phyloP scores from a whole-genome alignment of 768 basidiomycete species.

The Coprinellus micaceus region DNA sequence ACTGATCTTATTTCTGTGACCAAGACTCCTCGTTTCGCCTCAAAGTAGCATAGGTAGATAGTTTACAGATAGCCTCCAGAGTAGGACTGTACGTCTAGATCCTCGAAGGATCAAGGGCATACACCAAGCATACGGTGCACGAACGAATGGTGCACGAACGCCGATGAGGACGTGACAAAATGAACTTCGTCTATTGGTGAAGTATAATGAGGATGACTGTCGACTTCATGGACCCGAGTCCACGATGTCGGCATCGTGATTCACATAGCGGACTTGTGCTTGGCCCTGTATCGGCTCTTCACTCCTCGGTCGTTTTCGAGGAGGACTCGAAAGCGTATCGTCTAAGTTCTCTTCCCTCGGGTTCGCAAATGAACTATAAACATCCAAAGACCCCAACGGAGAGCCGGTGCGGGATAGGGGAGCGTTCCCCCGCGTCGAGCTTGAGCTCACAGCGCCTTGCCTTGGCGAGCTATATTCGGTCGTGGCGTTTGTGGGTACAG shows the following conservation, averaged over 20 bases:
- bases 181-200: neutral
- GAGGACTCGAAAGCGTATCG: slow-evolving; percentile 3
- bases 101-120: no score
- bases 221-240: no score
- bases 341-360: neutral
- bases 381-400: neutral
- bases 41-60: no score
- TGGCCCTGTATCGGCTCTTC: slow-evolving; percentile 19
- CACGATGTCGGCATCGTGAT: no score
- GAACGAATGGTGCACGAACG: no score
- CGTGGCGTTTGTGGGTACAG: neutral
- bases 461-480: neutral
- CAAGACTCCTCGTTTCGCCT: no score
- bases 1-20: no score
- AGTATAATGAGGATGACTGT: no score
- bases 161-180: slow-evolving; percentile 9
- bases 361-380: neutral
- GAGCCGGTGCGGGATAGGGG: neutral
- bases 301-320: slow-evolving; percentile 31
- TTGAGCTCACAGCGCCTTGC: neutral
- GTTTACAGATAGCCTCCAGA: no score
- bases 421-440: neutral
- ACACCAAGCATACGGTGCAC: no score
- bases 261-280: no score
- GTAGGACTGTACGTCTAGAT: no score